phyloP scores from a whole-genome alignment of 805 yeast species.

The Barnettozyma wickerhamii region DNA sequence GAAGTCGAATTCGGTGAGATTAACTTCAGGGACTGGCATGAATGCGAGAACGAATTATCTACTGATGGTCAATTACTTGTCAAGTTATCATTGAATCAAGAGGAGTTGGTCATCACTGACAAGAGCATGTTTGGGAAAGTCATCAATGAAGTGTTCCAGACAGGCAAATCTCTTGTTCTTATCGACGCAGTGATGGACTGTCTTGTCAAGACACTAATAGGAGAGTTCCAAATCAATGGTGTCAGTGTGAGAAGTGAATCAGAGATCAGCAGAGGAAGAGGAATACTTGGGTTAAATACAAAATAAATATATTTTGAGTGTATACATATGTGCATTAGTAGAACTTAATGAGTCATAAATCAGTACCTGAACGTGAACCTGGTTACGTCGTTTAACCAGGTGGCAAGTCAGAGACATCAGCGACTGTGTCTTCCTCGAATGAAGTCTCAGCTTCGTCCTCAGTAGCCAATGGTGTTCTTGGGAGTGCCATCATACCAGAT shows the following conservation, averaged over 20 bases:
- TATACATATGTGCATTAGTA: too few species aligned
- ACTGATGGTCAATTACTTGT: conserved; percentile 29
- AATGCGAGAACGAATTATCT: conserved; percentile 32
- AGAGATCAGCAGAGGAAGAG: conserved; percentile 15
- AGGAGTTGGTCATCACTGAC: conserved; percentile 40
- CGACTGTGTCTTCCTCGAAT: conserved; percentile 53
- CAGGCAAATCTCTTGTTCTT: conserved; percentile 35
- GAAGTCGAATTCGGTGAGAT: conserved; percentile 40
- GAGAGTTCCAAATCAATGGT: conserved; percentile 28
- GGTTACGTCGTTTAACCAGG: conserved; percentile 64
- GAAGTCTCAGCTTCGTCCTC: conserved; percentile 39
- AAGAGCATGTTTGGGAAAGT: conserved; percentile 37
- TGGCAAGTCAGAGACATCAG: conserved; percentile 87
- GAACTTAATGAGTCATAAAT: too few species aligned
- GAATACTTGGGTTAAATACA: too few species aligned
- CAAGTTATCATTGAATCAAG: conserved; percentile 35
- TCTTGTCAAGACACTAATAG: conserved; percentile 27
- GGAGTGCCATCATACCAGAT: conserved; percentile 98
- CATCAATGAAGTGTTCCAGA: conserved; percentile 35
- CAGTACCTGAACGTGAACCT: neutral
- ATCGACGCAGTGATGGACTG: conserved; percentile 37
- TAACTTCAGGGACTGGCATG: conserved; percentile 41
- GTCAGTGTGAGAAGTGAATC: conserved; percentile 27
- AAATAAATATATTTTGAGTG: too few species aligned
- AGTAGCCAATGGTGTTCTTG: conserved; percentile 68